phyloP scores from a whole-genome alignment of 441 rosid genomes.

The Mallotus repandus region DNA sequence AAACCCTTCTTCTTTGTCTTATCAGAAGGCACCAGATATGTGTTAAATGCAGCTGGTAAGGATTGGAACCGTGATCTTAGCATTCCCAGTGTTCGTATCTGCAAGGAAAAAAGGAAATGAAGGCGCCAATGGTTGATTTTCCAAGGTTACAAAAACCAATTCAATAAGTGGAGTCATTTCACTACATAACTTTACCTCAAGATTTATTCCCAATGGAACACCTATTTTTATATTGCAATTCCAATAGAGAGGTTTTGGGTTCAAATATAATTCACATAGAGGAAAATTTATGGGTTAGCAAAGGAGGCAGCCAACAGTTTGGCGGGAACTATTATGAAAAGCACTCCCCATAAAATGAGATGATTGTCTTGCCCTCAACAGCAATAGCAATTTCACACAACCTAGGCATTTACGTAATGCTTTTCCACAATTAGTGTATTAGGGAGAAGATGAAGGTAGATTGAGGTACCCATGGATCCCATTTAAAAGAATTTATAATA shows the following conservation, averaged over 20 bases:
- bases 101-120: slow-evolving; percentile 13
- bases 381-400: not conserved
- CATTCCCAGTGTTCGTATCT: slow-evolving; percentile 98
- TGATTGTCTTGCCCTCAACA: not conserved
- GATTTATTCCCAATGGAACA: not conserved
- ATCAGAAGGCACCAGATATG: slow-evolving; percentile 87
- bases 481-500: too few species aligned
- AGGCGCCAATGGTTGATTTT: not conserved
- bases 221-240: not conserved
- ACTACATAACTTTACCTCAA: not conserved
- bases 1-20: slow-evolving; percentile 79
- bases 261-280: not conserved
- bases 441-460: too few species aligned
- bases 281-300: not conserved
- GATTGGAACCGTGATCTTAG: slow-evolving; percentile 97
- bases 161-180: not conserved
- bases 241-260: not conserved
- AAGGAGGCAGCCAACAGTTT: not conserved
- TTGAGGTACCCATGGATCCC: too few species aligned
- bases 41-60: slow-evolving; percentile 89
- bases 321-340: not conserved
- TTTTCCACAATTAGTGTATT: too few species aligned
- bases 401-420: too few species aligned
- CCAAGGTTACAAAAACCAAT: slow-evolving; percentile 1
- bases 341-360: slow-evolving; percentile 2